Conservation (phyloP, 164 flowering plant genomes). For the Tinospora cordifolia region DNA sequence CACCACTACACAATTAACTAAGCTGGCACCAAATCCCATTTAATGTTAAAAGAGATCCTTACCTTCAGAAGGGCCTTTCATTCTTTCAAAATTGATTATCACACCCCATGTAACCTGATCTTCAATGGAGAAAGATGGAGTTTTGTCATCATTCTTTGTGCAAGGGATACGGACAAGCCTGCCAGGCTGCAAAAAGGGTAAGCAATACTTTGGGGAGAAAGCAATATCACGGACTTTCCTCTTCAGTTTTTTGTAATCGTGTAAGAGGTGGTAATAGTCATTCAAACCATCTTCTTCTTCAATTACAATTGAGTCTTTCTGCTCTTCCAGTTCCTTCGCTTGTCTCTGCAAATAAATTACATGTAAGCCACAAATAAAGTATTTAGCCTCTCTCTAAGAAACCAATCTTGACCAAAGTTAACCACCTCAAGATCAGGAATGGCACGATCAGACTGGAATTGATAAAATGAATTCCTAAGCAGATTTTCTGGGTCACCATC, state of each 20-base stretch:
- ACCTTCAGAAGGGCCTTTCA: constrained; percentile 68
- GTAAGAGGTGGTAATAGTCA: constrained; percentile 58
- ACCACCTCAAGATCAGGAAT: constrained; percentile 91
- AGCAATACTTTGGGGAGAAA: constrained; percentile 69
- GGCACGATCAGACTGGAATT: constrained; percentile 92
- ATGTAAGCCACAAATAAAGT: constrained; percentile 6
- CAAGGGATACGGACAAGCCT: constrained; percentile 64
- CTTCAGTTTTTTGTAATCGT: constrained; percentile 67
- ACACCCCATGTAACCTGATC: constrained; percentile 90
- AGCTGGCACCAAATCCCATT: no score
- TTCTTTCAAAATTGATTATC: constrained; percentile 65
- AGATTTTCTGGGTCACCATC: constrained; percentile 90
- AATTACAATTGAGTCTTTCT: constrained; percentile 79
- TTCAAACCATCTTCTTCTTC: constrained; percentile 88
- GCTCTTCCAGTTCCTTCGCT: constrained; percentile 68
- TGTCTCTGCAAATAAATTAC: constrained; percentile 51
- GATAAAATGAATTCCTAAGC: constrained; percentile 91
- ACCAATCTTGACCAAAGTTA: constrained; percentile 11
- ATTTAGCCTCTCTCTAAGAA: background rate
- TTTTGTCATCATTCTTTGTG: constrained; percentile 40
- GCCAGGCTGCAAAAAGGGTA: constrained; percentile 87
- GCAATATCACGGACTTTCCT: constrained; percentile 70
- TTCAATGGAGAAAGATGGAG: constrained; percentile 50
- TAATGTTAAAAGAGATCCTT: no score
- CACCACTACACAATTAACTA: background rate